A percentile compares a stretch with the other conserved stretches of the same genome.
These are phyloP conservation scores for Basidiobolus meristosporus DNA, from an alignment of 371 early-diverging fungal genomes.

Conservation along the genomic window DNA sequence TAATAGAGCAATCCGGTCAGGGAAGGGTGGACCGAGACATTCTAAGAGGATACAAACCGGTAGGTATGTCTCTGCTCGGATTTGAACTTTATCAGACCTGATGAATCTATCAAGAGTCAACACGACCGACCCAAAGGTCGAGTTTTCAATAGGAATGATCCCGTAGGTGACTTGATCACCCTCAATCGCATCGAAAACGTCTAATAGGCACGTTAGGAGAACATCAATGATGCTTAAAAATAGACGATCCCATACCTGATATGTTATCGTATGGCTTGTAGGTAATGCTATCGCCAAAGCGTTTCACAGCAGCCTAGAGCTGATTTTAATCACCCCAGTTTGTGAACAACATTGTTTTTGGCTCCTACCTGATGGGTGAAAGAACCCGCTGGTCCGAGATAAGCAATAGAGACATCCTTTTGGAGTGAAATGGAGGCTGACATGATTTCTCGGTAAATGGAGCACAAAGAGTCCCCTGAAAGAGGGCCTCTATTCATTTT, in stretches of 20 bases:
- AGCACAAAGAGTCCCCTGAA: constrained; percentile 44
- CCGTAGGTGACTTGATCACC: constrained; percentile 65
- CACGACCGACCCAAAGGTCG: constrained; percentile 68
- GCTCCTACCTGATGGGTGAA: constrained; percentile 59
- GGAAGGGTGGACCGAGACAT: too few species aligned
- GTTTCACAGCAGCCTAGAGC: constrained; percentile 38
- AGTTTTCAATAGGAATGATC: constrained; percentile 91
- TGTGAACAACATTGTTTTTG: not conserved
- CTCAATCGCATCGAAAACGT: constrained; percentile 67
- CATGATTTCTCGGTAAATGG: constrained; percentile 85
- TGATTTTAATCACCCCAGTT: not conserved
- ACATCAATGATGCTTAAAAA: not conserved
- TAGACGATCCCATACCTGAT: constrained; percentile 14
- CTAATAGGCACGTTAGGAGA: constrained; percentile 9
- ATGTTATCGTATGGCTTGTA: constrained; percentile 51
- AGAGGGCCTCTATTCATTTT: constrained; percentile 65
- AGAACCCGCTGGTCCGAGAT: constrained; percentile 84
- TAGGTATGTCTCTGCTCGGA: constrained; percentile 43
- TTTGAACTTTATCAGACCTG: constrained; percentile 23
- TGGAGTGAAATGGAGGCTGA: constrained; percentile 76
- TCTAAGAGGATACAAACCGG: constrained; percentile 8
- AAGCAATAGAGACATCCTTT: constrained; percentile 62
- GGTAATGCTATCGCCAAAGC: constrained; percentile 61
- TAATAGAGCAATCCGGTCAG: too few species aligned
- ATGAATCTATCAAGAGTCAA: constrained; percentile 66